These are phyloP conservation scores for Diaporthe sp. DNA, from an alignment of 2,329 filamentous ascomycete species.

Conservation along the genomic window DNA sequence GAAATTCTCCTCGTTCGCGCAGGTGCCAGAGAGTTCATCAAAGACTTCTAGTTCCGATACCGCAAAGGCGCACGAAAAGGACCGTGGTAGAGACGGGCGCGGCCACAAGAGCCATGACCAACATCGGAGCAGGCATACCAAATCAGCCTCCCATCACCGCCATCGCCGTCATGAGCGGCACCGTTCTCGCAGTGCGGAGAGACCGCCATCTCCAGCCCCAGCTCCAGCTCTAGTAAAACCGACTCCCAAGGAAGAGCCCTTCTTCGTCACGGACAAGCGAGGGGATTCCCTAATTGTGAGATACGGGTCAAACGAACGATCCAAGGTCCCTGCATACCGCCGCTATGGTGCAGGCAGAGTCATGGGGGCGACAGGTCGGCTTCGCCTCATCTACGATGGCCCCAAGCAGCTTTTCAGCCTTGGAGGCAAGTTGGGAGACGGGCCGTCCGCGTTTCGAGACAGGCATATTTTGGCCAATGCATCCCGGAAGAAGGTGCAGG, in stretches of 20 bases:
- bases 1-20: slow-evolving; percentile 48
- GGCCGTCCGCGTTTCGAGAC: slow-evolving; percentile 57
- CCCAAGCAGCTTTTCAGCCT: slow-evolving; percentile 70
- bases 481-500: slow-evolving; percentile 54
- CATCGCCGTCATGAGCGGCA: slow-evolving; percentile 36
- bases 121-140: slow-evolving; percentile 31
- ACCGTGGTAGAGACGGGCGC: not conserved
- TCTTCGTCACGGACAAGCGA: slow-evolving; percentile 77
- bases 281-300: slow-evolving; percentile 83
- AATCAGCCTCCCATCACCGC: slow-evolving; percentile 22
- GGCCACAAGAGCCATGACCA: slow-evolving; percentile 24
- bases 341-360: slow-evolving; percentile 78
- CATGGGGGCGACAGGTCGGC: slow-evolving; percentile 72
- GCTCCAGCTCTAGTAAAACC: not conserved
- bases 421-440: slow-evolving; percentile 55
- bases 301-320: slow-evolving; percentile 82
- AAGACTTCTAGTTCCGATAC: not conserved
- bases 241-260: slow-evolving; percentile 41
- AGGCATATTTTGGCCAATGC: slow-evolving; percentile 63
- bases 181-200: slow-evolving; percentile 38
- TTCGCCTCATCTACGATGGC: slow-evolving; percentile 77
- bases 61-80: not conserved
- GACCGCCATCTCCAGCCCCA: not conserved
- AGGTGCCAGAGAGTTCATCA: not conserved
- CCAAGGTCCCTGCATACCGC: slow-evolving; percentile 78